Base-by-base conservation (phyloP, 805 yeast genomes). In the Blastobotrys chiropterorum region DNA sequence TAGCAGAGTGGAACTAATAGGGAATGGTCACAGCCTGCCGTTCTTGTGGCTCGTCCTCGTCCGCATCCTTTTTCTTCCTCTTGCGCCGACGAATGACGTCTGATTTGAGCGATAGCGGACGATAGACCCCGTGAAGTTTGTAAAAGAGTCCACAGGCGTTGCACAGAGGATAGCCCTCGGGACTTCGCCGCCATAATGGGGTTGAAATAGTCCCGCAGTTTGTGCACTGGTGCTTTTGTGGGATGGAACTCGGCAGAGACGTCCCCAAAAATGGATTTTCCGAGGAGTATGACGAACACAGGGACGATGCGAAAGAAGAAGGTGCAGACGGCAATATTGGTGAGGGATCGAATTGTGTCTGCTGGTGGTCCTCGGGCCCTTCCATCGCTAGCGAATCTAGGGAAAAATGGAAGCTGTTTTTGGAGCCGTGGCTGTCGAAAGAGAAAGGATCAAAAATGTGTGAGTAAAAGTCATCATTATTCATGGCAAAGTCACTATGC, bases 101-200 rank as follows among this genome's bases (percentile, higher is more conserved):
- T 0, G 97, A 86, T 64, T 90, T 90, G 61, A 90, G 73, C 13
- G 95, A 85, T 48, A 92, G 72, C 0, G 99, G 99, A 53, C 98
- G 75, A 56, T 88, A 95, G 2, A 89, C 92, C n/a, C 97, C 98
- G 63, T 92, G 98, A 20, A 92, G 73, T 67, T 92, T 92, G 62
- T 87, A 77, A 61, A 92, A 92, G 54, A 92, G 72, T 0, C 98
- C 99, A 72, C 99, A 92, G 0, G 99, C 98, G 67, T 92, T 92
- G 71, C 98, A 92, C 53, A 92, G 72, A 0, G 97, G 95, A 62
- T 87, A 85, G 1, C 97, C 97, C 53, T 86, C 87, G 0, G 95
- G 90, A 61, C 89, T 88, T 47, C 97, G 76, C 60, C 99, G 75
- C 99, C 99, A 92, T 15, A 92, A 68, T 0, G 99, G 99, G 0